phyloP scores from a whole-genome alignment of 306 rosid species.

The Casuarina cunninghamiana region DNA sequence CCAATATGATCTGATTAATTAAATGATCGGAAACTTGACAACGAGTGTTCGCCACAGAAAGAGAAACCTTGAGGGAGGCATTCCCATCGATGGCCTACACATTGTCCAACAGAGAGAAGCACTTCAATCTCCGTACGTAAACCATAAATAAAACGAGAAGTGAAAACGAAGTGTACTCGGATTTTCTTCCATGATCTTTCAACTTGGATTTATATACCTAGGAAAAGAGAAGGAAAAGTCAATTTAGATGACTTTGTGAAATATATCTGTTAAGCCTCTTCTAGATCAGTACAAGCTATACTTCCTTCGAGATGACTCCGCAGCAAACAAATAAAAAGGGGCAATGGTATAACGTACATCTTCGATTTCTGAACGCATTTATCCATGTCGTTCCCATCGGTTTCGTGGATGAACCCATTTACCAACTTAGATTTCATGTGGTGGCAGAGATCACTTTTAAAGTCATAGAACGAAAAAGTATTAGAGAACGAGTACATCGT shows the following conservation, averaged over 20 bases:
- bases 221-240: too few relatives aligned
- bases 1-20: slow-evolving; percentile 26
- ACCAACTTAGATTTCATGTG: background rate
- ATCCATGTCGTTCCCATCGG: too few relatives aligned
- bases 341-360: too few relatives aligned
- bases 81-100: background rate
- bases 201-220: too few relatives aligned
- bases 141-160: background rate
- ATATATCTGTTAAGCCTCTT: too few relatives aligned
- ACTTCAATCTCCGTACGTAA: background rate
- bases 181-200: too few relatives aligned
- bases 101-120: background rate
- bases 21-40: slow-evolving; percentile 10
- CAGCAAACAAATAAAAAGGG: too few relatives aligned
- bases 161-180: too few relatives aligned
- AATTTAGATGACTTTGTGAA: too few relatives aligned
- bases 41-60: background rate
- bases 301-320: too few relatives aligned
- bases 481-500: background rate
- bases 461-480: slow-evolving; percentile 19
- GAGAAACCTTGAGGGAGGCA: slow-evolving; percentile 5
- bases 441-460: background rate
- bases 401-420: background rate
- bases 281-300: too few relatives aligned
- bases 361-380: too few relatives aligned